Evolutionary conservation across 352 stramenopile species (phyloP).

Genomic region (Phytopythium ostracodes): DNA sequence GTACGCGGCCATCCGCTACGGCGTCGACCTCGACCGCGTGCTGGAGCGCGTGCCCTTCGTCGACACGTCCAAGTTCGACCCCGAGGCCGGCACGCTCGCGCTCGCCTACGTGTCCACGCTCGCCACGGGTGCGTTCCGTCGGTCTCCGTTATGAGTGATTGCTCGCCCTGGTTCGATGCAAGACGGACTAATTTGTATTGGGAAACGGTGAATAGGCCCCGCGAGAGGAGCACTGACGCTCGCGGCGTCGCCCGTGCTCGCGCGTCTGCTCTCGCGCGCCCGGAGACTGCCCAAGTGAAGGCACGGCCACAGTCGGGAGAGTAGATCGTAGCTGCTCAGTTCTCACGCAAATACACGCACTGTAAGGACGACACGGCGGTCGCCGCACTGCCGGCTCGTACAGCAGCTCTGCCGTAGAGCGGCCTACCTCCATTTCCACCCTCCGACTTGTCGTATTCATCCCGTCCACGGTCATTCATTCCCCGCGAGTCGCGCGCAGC

Average conservation of each 20-base stretch:
- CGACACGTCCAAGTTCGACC: conserved; percentile 63
- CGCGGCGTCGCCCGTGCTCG: conserved; percentile 63
- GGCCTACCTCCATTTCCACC: too few species aligned
- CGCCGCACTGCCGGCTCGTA: too few species aligned
- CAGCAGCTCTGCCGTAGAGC: too few species aligned
- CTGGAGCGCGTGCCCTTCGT: conserved; percentile 67
- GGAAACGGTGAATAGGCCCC: conserved; percentile 26
- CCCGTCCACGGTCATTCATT: too few species aligned
- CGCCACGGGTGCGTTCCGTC: conserved; percentile 40
- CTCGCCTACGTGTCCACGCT: conserved; percentile 93
- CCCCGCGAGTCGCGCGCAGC: too few species aligned
- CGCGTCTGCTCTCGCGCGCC: conserved; percentile 51
- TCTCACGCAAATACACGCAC: too few species aligned
- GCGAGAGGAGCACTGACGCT: conserved; percentile 71
- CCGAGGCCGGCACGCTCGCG: conserved; percentile 58
- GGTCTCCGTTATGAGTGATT: not conserved
- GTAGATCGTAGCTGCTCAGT: not conserved
- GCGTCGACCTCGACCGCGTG: conserved; percentile 54
- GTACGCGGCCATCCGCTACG: conserved; percentile 64
- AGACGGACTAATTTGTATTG: not conserved
- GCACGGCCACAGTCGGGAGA: not conserved
- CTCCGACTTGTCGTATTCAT: too few species aligned
- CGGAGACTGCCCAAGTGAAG: conserved; percentile 8
- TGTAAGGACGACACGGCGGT: too few species aligned
- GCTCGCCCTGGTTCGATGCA: not conserved